Evolutionary conservation across 208 protist genomes (phyloP), one percentile per base, ranked within the genome.

Genomic region (Plasmodiophora brassicae): DNA sequence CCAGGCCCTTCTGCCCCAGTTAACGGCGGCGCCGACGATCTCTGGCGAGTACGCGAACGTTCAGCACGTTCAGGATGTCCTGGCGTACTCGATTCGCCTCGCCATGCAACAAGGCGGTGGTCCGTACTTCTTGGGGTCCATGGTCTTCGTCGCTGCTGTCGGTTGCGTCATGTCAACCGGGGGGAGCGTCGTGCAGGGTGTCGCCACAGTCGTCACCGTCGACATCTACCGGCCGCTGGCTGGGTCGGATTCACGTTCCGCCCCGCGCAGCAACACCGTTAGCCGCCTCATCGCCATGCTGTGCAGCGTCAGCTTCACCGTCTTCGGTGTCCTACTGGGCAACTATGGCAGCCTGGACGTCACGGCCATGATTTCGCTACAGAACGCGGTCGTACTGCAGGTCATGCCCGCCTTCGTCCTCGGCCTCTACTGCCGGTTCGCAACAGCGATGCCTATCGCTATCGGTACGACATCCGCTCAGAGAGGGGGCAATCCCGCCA

Each of bases 321-420:
- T 38, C 5, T 78, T 78, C 14, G 5, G 32, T 5, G 14, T 78
- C 32, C 32, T 78, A n/a, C 25, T 57, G 50, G 25, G 50, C 25
- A 25, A 25, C 50, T 28, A 28, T 57, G 20, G 50, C 50, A 28
- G 14, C 20, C 32, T 78, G 20, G n/a, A 8, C n/a, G 41, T 5
- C n/a, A 38, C 65, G 5, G 5, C 65, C 14, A 44, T n/a, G 65
- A 78, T 78, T 32, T n/a, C 32, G n/a, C 20, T 78, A 8, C 20
- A 44, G 65, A 78, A 78, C n/a, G 65, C 32, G 5, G n/a, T 78
- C n/a, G n/a, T 78, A 5, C n/a, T 78, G 65, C 65, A 78, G n/a
- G 5, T 78, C 10, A 78, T 78, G 65, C 65, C 65, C 20, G 5
- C 65, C 5, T 78, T 38, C n/a, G 14, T 78, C 5, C n/a, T 78